Evolutionary conservation across 1,284 basidiomycete genomes (phyloP).

Genomic region (Cutaneotrichosporon sp.): DNA sequence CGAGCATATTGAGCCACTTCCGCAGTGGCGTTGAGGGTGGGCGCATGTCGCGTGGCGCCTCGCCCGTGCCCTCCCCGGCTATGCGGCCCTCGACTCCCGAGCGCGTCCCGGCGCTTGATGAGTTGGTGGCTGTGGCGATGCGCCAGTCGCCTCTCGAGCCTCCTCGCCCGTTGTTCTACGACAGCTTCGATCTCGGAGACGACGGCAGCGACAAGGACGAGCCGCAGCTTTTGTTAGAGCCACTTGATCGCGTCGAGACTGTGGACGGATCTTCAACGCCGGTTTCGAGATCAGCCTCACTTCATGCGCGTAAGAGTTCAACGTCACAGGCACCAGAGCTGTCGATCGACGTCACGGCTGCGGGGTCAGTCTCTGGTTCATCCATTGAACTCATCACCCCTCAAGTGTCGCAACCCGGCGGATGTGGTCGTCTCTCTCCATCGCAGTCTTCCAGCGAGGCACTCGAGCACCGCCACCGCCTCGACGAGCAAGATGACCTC

Average conservation of each 20-base stretch:
- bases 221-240: neutral
- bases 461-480: slow-evolving; percentile 28
- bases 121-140: slow-evolving; percentile 6
- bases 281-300: neutral
- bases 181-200: slow-evolving; percentile 18
- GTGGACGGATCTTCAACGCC: neutral
- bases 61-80: slow-evolving; percentile 1
- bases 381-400: slow-evolving; percentile 14
- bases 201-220: neutral
- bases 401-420: neutral
- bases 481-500: neutral
- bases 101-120: neutral
- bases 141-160: slow-evolving; percentile 9
- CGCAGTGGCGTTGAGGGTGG: neutral
- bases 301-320: neutral
- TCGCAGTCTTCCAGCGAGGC: slow-evolving; percentile 17
- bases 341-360: slow-evolving; percentile 1
- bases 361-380: slow-evolving; percentile 11
- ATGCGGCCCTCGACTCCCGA: neutral
- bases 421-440: neutral
- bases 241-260: neutral
- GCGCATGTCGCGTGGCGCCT: neutral
- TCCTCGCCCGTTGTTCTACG: slow-evolving; percentile 22
- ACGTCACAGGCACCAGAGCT: slow-evolving; percentile 9
- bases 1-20: slow-evolving; percentile 4